These are phyloP conservation scores for Flaveria sonorensis DNA, from an alignment of 129 eudicot species.

Conservation along the genomic window DNA sequence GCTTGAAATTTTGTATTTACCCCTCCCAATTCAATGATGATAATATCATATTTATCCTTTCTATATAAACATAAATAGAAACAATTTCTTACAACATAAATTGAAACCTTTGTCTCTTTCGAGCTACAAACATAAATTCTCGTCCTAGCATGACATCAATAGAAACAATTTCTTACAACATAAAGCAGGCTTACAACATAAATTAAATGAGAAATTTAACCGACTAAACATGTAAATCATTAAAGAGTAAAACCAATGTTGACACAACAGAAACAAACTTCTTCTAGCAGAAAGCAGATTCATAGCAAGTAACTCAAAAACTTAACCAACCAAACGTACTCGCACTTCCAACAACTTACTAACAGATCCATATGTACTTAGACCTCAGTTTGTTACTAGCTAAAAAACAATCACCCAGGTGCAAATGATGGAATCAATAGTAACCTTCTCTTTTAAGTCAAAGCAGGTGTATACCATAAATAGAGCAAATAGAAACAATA, in stretches of 20 bases:
- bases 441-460: background rate
- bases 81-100: background rate
- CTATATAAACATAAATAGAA: too few relatives aligned
- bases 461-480: background rate
- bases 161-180: background rate
- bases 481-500: background rate
- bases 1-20: background rate
- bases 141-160: background rate
- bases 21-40: background rate
- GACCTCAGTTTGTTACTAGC: background rate
- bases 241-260: background rate
- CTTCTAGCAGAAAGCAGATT: background rate
- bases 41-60: background rate
- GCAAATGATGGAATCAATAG: background rate
- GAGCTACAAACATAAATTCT: background rate
- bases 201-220: background rate
- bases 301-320: background rate
- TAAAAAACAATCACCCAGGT: background rate
- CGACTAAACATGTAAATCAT: background rate
- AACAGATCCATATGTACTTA: background rate
- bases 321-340: background rate
- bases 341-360: constrained; percentile 1
- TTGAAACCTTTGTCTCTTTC: background rate
- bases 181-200: background rate
- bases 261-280: background rate